Evolutionary conservation across 108 stramenopile genomes (phyloP), one percentile per base, ranked within the genome.

Genomic region (Pseudonitzschia multiseries): DNA sequence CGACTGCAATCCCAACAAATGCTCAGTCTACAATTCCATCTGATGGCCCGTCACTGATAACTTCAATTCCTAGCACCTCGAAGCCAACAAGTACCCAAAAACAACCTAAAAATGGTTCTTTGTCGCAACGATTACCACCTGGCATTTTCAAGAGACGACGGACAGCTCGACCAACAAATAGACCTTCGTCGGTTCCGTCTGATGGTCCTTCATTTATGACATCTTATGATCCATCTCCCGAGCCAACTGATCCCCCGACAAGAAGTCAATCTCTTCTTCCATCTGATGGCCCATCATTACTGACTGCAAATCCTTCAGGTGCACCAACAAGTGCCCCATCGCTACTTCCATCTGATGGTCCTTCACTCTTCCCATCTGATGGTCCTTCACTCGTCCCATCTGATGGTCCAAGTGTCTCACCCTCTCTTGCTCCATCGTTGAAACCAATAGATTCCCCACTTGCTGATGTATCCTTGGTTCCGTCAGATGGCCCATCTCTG

Each of bases 131-230:
- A 24, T 26, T 26, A 12, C 26, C 54, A 24, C 26, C 13, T 3
- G 54, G 54, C 9, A 56, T 56, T 56, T 26, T 26, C 10, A 24
- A 9, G 4, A 24, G 10, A 51, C 50, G n/a, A 51, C 4, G 9
- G 9, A 36, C 36, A 5, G 36, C 2, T 36, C 36, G 36, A 36
- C 36, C 36, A 5, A 36, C 36, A 5, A 6, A 6, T 36, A 36
- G 36, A 36, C 36, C 36, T 36, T 36, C 36, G 2, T 36, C 36
- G 2, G 36, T 50, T 28, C 70, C 62, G 43, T 63, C 71, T 29
- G 43, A 63, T 20, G 71, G 36, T 31, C 64, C 72, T 32, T 65
- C 64, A 0, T n/a, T 40, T 18, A 54, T 42, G 14, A 32, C 36
- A 65, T n/a, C 65, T 31, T 21, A 27, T 59, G 26, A 31, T 28